A percentile compares a stretch with the other conserved stretches of the same genome.
Conservation (phyloP, 2,329 filamentous ascomycete genomes). For the Neurospora sp. region DNA sequence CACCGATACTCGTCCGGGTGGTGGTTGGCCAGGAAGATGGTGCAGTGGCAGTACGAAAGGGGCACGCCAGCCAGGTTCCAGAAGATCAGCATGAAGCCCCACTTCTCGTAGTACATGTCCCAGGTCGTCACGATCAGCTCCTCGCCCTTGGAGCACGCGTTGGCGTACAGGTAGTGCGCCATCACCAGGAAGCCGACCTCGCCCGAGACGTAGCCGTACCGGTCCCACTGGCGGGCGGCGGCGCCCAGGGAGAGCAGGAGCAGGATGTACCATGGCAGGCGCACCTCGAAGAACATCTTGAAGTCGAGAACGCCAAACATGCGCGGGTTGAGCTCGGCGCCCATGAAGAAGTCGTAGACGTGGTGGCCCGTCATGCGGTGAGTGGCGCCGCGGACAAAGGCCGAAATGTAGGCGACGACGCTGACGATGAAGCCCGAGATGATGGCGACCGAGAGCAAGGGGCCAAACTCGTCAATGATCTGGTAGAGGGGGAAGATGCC, state of each 20-base stretch:
- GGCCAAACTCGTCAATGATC: slow-evolving; percentile 89
- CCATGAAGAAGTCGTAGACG: slow-evolving; percentile 88
- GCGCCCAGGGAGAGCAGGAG: slow-evolving; percentile 60
- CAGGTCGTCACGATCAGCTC: slow-evolving; percentile 73
- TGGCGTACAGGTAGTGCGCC: slow-evolving; percentile 75
- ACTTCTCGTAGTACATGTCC: slow-evolving; percentile 88
- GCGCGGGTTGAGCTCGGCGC: slow-evolving; percentile 75
- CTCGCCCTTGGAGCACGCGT: slow-evolving; percentile 75
- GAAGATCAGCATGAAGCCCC: slow-evolving; percentile 84
- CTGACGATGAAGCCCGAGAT: slow-evolving; percentile 78
- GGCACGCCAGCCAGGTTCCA: slow-evolving; percentile 81
- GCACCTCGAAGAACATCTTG: slow-evolving; percentile 89
- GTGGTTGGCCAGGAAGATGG: slow-evolving; percentile 70
- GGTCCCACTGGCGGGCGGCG: slow-evolving; percentile 64
- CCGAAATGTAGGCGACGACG: slow-evolving; percentile 78
- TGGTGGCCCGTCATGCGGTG: slow-evolving; percentile 84
- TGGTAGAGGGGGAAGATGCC: slow-evolving; percentile 85
- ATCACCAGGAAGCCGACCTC: slow-evolving; percentile 67
- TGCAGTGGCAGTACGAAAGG: slow-evolving; percentile 75
- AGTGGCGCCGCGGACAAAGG: slow-evolving; percentile 66
- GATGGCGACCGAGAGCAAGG: slow-evolving; percentile 87
- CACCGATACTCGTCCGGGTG: slow-evolving; percentile 58
- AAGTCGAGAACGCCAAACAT: slow-evolving; percentile 80
- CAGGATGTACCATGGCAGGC: slow-evolving; percentile 78
- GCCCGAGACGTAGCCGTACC: slow-evolving; percentile 66